Evolutionary conservation across 805 yeast species (phyloP), one percentile per base, ranked within the genome.

Genomic region (Groenewaldozyma salmanticensis): DNA sequence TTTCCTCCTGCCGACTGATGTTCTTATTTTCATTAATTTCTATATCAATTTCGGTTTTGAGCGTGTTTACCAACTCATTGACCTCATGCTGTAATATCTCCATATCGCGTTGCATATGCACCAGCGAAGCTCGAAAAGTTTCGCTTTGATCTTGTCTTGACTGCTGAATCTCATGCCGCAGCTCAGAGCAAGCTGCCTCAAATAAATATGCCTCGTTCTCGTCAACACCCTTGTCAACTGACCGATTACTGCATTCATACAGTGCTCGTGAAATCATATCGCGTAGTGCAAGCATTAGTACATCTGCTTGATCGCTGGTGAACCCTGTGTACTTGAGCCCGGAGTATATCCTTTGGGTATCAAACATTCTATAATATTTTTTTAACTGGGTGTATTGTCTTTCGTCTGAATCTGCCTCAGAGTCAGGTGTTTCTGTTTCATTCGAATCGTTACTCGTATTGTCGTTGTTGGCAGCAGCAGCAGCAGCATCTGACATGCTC

Each of bases 161-260:
- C 32, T 79, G 71, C 32, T 80, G 77, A 19, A 87, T 74, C 52
- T 87, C 95, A 35, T 81, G 84, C 37, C 81, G 62, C 29, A 90
- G 62, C 58, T 90, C 97, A 41, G 88, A 80, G 46, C 85, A 85
- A 0, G 96, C 95, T 24, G 96, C 94, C 56, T 87, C 90, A 58
- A 86, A 88, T 11, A 92, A 62, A 55, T 90, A 92, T 18, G 76
- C 72, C 52, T 90, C 96, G 53, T 88, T 90, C 48, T 88, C 95
- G 13, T 86, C 63, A 50, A 86, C 95, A 46, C 77, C 75, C 21
- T 62, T 61, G 18, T 68, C 67, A 15, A 68, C 56, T 15, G 59
- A 54, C 31, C 57, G 53, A 2, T 59, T 61, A 21, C 59, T 52
- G 19, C 65, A 44, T 29, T 58, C 52, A 5, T 53, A 50, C 29